Base-by-base conservation (phyloP, 192 early-diverging fungal species). In the Phlyctochytrium bullatum region DNA sequence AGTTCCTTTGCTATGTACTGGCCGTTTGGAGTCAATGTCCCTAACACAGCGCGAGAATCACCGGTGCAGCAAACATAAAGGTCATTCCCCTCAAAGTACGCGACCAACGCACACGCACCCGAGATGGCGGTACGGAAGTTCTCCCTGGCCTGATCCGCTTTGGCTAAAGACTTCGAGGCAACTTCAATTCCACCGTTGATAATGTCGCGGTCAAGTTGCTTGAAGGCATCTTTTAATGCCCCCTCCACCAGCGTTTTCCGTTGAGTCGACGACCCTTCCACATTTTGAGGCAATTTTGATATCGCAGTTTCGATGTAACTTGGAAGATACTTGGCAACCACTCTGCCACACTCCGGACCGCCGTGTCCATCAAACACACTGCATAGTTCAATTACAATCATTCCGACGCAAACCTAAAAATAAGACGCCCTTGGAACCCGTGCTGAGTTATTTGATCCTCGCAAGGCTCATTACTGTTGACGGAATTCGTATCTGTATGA, bases 301-400 rank as follows among this genome's bases (percentile, higher is more conserved):
- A 78, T 56, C 1, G 69, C 73, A 50, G 72, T 59, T 33, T 69
- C 72, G 12, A 85, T 69, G 62, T 85, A 85, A 3, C 59, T 29
- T 29, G 50, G 64, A 4, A 85, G 72, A 53, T 78, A 69, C 52
- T 74, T 51, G 30, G 68, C 71, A 20, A 85, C 61, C 6, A 76
- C 36, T 28, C 59, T 28, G n/a, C 72, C 75, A 58, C 80, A 83
- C 53, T 82, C 75, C 20, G 68, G 64, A 54, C 83, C 83, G 28
- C 71, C 71, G 52, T 85, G 83, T 10, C 83, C 83, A 64, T 85
- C 83, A 62, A 73, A 81, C 30, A 85, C 62, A 4, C 75, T 73
- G 51, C 35, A 61, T 34, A 28, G 25, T 6, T 10, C 10, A 57
- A 25, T 10, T 20, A 57, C 4, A 6, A 57, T 6, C 12, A 10